Conservation (phyloP, 352 stramenopile genomes). For the Phytophthora ohioensis region DNA sequence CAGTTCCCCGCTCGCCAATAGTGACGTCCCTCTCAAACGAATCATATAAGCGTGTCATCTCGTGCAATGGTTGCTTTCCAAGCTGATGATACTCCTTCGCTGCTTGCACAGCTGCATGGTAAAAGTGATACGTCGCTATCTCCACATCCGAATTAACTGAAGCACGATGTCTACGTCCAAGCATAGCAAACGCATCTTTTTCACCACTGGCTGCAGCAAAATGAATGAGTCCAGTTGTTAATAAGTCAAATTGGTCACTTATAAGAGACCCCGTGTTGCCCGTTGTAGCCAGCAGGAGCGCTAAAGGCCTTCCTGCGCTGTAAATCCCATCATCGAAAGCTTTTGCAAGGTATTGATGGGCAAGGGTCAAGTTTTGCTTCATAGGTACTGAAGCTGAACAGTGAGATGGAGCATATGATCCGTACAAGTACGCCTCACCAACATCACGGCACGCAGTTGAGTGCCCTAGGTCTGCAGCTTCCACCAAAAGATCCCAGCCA, state of each 20-base stretch:
- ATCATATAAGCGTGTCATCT: conserved; percentile 82
- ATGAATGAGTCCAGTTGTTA: conserved; percentile 59
- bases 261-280: background rate
- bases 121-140: conserved; percentile 68
- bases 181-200: conserved; percentile 62
- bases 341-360: conserved; percentile 28
- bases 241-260: background rate
- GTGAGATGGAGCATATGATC: conserved; percentile 25
- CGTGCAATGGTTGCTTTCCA: conserved; percentile 81
- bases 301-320: conserved; percentile 42
- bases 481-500: conserved; percentile 43
- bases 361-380: conserved; percentile 34
- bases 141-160: conserved; percentile 26
- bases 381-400: conserved; percentile 16
- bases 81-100: conserved; percentile 63
- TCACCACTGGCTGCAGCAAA: conserved; percentile 50
- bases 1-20: conserved; percentile 57
- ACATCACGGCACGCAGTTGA: conserved; percentile 35
- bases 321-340: conserved; percentile 28
- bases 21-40: conserved; percentile 58
- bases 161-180: conserved; percentile 55
- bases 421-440: conserved; percentile 52
- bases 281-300: conserved; percentile 22
- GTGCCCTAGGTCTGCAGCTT: conserved; percentile 48
- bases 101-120: conserved; percentile 56